phyloP scores from a whole-genome alignment of 1,284 basidiomycete genomes.

The Ustanciosporium gigantosporum region DNA sequence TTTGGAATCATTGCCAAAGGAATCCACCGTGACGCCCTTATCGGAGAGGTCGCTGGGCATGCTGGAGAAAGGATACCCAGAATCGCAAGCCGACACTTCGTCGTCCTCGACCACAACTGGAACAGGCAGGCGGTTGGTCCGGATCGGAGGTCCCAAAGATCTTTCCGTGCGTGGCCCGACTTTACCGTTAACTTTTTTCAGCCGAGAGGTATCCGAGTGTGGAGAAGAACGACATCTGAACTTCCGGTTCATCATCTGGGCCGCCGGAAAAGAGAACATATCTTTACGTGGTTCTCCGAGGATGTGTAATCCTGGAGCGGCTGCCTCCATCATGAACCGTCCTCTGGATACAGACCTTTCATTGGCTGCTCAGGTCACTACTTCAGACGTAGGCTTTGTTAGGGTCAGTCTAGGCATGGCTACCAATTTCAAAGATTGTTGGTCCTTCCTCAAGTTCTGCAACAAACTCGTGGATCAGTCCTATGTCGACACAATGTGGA shows the following conservation, averaged over 20 bases:
- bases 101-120: neutral
- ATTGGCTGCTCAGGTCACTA: slow-evolving; percentile 1
- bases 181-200: too few relatives aligned
- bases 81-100: neutral
- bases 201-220: slow-evolving; percentile 3
- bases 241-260: slow-evolving; percentile 19
- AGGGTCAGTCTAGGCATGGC: slow-evolving; percentile 7
- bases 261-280: slow-evolving; percentile 5
- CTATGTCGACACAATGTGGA: slow-evolving; percentile 5
- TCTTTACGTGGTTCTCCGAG: slow-evolving; percentile 21
- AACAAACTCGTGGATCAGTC: neutral
- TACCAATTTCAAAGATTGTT: slow-evolving; percentile 14
- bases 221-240: slow-evolving; percentile 3
- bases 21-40: too few relatives aligned
- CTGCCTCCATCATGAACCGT: slow-evolving; percentile 10
- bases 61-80: neutral
- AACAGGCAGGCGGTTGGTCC: neutral
- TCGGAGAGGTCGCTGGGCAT: neutral
- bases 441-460: slow-evolving; percentile 6
- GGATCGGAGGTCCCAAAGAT: slow-evolving; percentile 1
- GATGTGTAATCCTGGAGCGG: slow-evolving; percentile 29
- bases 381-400: slow-evolving; percentile 19
- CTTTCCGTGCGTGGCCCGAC: slow-evolving; percentile 1
- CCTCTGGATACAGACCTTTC: slow-evolving; percentile 12
- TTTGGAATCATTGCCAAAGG: too few relatives aligned